These are phyloP conservation scores for Taphrina wiesneri DNA, from an alignment of 1,139 yeast species.

Conservation along the genomic window DNA sequence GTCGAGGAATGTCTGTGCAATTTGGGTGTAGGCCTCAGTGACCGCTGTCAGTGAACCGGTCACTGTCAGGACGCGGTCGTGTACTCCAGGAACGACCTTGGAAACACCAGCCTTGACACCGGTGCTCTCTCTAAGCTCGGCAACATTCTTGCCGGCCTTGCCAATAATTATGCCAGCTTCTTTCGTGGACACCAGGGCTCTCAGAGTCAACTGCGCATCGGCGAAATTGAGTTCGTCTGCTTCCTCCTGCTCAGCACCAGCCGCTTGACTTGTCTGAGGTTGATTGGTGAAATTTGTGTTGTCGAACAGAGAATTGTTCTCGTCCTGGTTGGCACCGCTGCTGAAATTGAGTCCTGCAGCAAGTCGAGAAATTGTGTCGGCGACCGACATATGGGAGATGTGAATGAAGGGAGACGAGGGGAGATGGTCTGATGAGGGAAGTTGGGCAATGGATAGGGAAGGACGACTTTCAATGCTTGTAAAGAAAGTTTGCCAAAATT, in stretches of 20 bases:
- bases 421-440: background rate
- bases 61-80: conserved; percentile 80
- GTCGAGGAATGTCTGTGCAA: conserved; percentile 32
- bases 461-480: background rate
- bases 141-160: conserved; percentile 78
- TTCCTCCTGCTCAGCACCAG: background rate
- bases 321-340: conserved; percentile 1
- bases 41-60: conserved; percentile 76
- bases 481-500: conserved; percentile 6
- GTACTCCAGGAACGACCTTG: conserved; percentile 75
- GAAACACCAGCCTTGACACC: conserved; percentile 88
- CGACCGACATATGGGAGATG: conserved; percentile 23
- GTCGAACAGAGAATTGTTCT: conserved; percentile 11
- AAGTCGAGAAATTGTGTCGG: conserved; percentile 28
- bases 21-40: conserved; percentile 46
- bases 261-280: background rate
- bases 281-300: conserved; percentile 5
- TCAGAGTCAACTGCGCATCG: conserved; percentile 45
- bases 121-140: conserved; percentile 72
- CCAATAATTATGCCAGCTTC: conserved; percentile 94
- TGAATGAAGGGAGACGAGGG: background rate
- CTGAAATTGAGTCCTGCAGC: conserved; percentile 26
- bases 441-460: background rate
- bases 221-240: conserved; percentile 38
- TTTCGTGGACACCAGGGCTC: conserved; percentile 77